Base-by-base conservation (phyloP, 106 monocot genomes). In the Dendrobium chrysotoxum region DNA sequence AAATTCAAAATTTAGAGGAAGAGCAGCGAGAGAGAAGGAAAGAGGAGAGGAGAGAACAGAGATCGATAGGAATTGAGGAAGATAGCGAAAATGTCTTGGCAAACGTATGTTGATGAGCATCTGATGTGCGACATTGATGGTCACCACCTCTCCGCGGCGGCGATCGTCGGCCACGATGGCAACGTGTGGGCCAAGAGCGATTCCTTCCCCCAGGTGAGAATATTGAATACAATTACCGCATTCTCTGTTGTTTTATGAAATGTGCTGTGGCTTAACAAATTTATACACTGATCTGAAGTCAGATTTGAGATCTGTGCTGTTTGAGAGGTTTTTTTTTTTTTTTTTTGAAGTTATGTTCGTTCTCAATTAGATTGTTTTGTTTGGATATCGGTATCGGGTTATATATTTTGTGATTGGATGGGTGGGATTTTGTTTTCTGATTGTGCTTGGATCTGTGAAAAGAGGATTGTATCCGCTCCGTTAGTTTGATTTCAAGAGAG, bases 71-170 rank as follows among this genome's bases (percentile, higher is more conserved):
- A 53, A 53, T 35, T 35, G 35, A 35, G 46, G 81, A 25, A 18
- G 64, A 54, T 26, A 73, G 53, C 53, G 9, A 53, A 53, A 53
- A 90, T 90, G 90, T 90, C 90, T 87, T 90, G 90, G 90, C 90
- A 90, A 81, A 46, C 88, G 74, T 90, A 90, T 77, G 88, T 90
- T 40, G 90, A 90, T 71, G 90, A 90, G 17, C 87, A 90, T 82
- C 79, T 90, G 71, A 85, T 90, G 90, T 88, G 90, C 86, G 90
- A 88, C 57, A 85, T 90, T 78, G 90, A 90, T 4, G 90, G 88
- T 4, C 83, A 88, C 57, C 81, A 55, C 28, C 88, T 90, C 61
- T 84, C 88, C 28, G 80, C 88, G 38, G 87, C 90, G 38, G 90
- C 90, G 45, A 88, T 90, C 73, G 25, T 90, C 77, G 90, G 88